Conservation (phyloP, 257 asterid species). For the Avicennia marina region DNA sequence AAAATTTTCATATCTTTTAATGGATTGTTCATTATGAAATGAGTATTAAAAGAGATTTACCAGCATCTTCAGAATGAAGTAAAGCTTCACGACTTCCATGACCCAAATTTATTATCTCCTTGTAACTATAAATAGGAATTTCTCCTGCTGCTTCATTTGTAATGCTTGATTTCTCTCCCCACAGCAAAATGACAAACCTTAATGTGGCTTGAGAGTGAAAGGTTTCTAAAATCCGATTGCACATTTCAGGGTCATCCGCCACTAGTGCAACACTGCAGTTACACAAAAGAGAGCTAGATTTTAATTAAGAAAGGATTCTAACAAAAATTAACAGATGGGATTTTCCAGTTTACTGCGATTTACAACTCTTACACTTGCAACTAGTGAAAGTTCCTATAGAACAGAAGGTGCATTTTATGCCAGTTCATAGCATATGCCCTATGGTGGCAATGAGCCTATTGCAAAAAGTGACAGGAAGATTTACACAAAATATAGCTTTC, state of each 20-base stretch:
- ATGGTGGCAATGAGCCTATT: no score
- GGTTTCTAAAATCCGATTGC: constrained; percentile 41
- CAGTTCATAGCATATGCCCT: no score
- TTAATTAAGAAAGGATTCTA: constrained; percentile 8
- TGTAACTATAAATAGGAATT: constrained; percentile 55
- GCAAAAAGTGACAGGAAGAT: no score
- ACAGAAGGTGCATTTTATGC: no score
- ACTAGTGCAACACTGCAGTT: constrained; percentile 73
- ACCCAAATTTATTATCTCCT: constrained; percentile 70
- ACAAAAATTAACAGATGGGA: neutral
- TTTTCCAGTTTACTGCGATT: neutral
- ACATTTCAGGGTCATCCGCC: constrained; percentile 72
- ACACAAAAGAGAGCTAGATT: constrained; percentile 19
- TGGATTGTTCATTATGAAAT: neutral
- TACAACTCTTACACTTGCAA: neutral
- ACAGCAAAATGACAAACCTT: constrained; percentile 63
- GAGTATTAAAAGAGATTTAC: constrained; percentile 40
- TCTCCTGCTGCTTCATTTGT: constrained; percentile 29
- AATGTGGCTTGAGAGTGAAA: constrained; percentile 45
- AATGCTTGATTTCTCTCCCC: constrained; percentile 82
- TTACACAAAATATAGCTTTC: no score
- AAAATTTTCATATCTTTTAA: no score
- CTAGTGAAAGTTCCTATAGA: neutral
- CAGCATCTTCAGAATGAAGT: constrained; percentile 55
- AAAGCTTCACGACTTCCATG: constrained; percentile 43